Percentiles rank a stretch among this genome's conserved stretches.
phyloP scores from a whole-genome alignment of 1,284 basidiomycete species.

The Puccinia hordei region DNA sequence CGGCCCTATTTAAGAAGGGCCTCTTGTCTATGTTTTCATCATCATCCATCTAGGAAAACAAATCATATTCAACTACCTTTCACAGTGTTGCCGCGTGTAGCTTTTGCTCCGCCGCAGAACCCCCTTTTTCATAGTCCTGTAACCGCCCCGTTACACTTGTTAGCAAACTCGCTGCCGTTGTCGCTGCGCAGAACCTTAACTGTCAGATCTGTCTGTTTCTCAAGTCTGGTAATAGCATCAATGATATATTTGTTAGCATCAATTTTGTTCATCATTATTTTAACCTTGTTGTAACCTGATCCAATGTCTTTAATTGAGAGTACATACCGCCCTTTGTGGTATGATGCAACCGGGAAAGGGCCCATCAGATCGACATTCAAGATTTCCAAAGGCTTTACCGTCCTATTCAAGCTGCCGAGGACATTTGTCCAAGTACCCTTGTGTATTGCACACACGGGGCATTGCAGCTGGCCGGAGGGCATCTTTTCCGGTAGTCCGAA shows the following conservation, averaged over 20 bases:
- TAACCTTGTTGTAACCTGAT: neutral
- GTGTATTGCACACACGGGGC: neutral
- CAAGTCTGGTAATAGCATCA: neutral
- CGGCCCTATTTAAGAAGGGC: too few species aligned
- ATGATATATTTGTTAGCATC: neutral
- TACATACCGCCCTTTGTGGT: neutral
- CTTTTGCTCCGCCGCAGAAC: too few species aligned
- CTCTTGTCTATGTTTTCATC: too few species aligned
- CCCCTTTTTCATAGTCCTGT: too few species aligned
- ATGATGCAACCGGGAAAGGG: neutral
- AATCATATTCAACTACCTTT: too few species aligned
- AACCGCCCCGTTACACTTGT: too few species aligned
- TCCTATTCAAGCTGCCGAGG: too few species aligned
- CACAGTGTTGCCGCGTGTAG: too few species aligned
- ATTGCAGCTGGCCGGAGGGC: neutral
- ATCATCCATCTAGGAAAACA: too few species aligned
- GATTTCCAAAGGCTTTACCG: neutral
- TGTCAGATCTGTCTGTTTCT: neutral
- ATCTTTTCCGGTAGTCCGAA: neutral
- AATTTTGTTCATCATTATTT: neutral
- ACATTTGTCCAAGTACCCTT: neutral
- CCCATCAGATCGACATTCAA: constrained; percentile 4
- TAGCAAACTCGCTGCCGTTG: constrained; percentile 18
- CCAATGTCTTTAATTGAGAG: neutral
- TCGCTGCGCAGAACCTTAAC: constrained; percentile 15